Percentiles rank a stretch among this genome's conserved stretches.
Evolutionary conservation across 805 yeast genomes (phyloP).

Genomic region (Priceomyces carsonii): DNA sequence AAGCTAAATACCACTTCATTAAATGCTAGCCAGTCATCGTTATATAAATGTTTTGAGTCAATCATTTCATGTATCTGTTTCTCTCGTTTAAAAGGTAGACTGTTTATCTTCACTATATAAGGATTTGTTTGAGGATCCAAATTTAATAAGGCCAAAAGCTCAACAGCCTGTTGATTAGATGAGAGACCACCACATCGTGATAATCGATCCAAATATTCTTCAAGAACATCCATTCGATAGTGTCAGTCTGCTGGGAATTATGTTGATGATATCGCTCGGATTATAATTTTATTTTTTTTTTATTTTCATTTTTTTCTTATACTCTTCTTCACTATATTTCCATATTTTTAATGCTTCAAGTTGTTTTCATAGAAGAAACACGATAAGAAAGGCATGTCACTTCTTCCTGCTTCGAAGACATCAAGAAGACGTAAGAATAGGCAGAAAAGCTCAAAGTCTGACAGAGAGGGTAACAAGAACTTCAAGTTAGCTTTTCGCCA

Average conservation of each 20-base stretch:
- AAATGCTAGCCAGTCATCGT: slow-evolving; percentile 48
- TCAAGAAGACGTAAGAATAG: too few species aligned
- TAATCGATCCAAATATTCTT: slow-evolving; percentile 27
- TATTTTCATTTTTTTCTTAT: too few species aligned
- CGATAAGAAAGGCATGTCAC: too few species aligned
- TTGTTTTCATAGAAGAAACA: too few species aligned
- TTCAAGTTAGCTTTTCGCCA: slow-evolving; percentile 37
- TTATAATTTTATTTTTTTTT: too few species aligned
- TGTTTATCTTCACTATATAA: slow-evolving; percentile 25
- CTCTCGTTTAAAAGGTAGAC: slow-evolving; percentile 14
- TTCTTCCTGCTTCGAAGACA: too few species aligned
- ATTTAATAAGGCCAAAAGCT: slow-evolving; percentile 21
- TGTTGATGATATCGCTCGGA: slow-evolving; percentile 7
- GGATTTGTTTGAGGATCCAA: slow-evolving; percentile 27
- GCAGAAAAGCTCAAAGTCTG: too few species aligned
- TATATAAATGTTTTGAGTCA: slow-evolving; percentile 23
- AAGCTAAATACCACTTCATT: slow-evolving; percentile 47
- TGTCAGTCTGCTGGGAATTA: not conserved
- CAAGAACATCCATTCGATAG: slow-evolving; percentile 17
- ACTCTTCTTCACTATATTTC: slow-evolving; percentile 4
- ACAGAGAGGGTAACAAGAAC: too few species aligned
- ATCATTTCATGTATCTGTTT: slow-evolving; percentile 17
- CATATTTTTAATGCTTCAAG: too few species aligned
- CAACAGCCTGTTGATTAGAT: slow-evolving; percentile 18
- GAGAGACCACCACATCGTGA: slow-evolving; percentile 27